Evolutionary conservation across 352 stramenopile species (phyloP).

Genomic region (Peronospora tabacina): DNA sequence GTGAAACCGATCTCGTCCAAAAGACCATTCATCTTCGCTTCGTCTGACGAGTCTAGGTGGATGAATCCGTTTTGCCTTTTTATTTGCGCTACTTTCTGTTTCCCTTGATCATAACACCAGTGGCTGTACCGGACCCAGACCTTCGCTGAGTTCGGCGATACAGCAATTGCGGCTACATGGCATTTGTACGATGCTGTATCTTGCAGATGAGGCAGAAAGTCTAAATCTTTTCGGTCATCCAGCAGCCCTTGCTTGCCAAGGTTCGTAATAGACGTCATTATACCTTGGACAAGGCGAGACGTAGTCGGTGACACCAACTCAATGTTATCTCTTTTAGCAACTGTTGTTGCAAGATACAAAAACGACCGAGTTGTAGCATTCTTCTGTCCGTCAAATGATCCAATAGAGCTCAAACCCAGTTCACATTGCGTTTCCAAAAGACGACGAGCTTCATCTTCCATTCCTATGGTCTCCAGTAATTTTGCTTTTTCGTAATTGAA

Average conservation of each 20-base stretch:
- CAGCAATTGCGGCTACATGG: constrained; percentile 28
- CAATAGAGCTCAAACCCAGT: constrained; percentile 10
- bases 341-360: constrained; percentile 26
- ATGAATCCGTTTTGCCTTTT: constrained; percentile 42
- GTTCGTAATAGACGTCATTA: background rate
- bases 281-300: constrained; percentile 9
- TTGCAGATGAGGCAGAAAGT: constrained; percentile 6
- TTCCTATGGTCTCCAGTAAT: constrained; percentile 31
- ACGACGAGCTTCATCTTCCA: constrained; percentile 24
- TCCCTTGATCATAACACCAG: constrained; percentile 61
- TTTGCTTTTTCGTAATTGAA: constrained; percentile 34
- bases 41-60: constrained; percentile 37
- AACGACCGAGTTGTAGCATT: constrained; percentile 15
- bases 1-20: constrained; percentile 36
- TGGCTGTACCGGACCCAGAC: constrained; percentile 60
- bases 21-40: constrained; percentile 31
- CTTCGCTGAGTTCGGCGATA: constrained; percentile 32
- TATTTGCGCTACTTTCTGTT: constrained; percentile 36
- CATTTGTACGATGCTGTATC: constrained; percentile 23
- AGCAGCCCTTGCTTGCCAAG: background rate
- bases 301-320: constrained; percentile 13
- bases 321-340: constrained; percentile 13
- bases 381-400: constrained; percentile 3
- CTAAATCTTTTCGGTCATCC: background rate
- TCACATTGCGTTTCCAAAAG: constrained; percentile 29